Base-by-base conservation (phyloP, 805 yeast genomes). In the Kazachstania africana region DNA sequence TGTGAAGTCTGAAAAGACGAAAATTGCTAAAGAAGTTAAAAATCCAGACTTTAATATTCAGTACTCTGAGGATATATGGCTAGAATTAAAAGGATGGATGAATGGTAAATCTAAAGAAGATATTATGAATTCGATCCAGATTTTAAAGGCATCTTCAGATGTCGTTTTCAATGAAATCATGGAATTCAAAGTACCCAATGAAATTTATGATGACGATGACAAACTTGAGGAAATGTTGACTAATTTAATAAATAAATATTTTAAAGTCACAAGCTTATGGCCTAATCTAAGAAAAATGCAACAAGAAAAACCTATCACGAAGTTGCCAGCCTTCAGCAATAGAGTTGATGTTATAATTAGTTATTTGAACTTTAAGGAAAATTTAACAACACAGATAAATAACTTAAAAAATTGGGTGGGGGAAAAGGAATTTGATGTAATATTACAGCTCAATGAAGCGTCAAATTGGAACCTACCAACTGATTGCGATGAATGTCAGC, bases 1-100 rank as follows among this genome's bases (percentile, higher is more conserved):
- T 33, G 85, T 91, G 14, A 71, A 78, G 22, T 78, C 88, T 9
- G 98, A 91, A 48, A 91, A 88, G 57, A 77, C 82, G 4, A 77
- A 77, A 54, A 65, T 81, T 34, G 74, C 71, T 12, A 70, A 67
- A 32, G 75, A 65, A 35, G 42, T 42, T 10, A 48, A 45, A 29
- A 43, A 42, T 22, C 40, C 44, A 4, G 45, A 51, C 45, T 36
- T 63, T 5, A 47, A 40, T 14, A 39, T 38, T 10, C 44, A 45
- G 16, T 37, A 39, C 16, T 38, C 43, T 17, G 52, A 50, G 34
- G 78, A 73, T 40, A 59, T 84, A 23, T 91, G 98, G 98, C 57
- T 82, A 33, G 95, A 88, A 16, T 69, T 91, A 13, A 65, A 82
- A 30, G 87, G 97, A 1, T 82, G 80, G 56, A 65, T 81, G 30